Conservation (phyloP, 1,284 basidiomycete genomes). For the Puccinia polysora region DNA sequence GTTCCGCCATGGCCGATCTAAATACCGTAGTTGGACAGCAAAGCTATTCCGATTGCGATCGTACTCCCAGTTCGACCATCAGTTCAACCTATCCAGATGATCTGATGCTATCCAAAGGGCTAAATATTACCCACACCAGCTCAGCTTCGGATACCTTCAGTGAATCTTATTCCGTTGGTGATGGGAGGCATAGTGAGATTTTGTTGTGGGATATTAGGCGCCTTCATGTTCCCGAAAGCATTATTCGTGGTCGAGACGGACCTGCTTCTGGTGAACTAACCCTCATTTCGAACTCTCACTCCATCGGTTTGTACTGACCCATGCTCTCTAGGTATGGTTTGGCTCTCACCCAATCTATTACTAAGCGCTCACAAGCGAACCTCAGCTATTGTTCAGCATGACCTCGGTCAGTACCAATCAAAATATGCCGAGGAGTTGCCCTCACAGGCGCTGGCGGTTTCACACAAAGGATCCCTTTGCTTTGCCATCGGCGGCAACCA, state of each 20-base stretch:
- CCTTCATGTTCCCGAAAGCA: slow-evolving; percentile 24
- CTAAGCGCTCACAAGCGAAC: slow-evolving; percentile 29
- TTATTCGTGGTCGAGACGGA: slow-evolving; percentile 32
- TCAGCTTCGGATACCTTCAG: slow-evolving; percentile 7
- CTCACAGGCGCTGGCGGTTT: slow-evolving; percentile 24
- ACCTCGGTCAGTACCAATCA: slow-evolving; percentile 15
- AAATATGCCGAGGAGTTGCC: slow-evolving; percentile 34
- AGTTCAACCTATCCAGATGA: slow-evolving; percentile 20
- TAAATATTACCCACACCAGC: not conserved
- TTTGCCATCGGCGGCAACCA: slow-evolving; percentile 18
- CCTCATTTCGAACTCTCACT: not conserved
- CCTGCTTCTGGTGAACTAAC: slow-evolving; percentile 24
- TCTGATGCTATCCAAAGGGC: not conserved
- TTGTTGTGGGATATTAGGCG: slow-evolving; percentile 39
- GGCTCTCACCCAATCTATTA: slow-evolving; percentile 25
- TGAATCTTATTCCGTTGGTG: slow-evolving; percentile 8
- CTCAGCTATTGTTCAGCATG: slow-evolving; percentile 34
- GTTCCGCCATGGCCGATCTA: slow-evolving; percentile 36
- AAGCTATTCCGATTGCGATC: slow-evolving; percentile 19
- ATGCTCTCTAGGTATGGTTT: slow-evolving; percentile 16
- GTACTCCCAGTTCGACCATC: slow-evolving; percentile 14
- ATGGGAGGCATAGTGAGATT: slow-evolving; percentile 31
- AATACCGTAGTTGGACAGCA: slow-evolving; percentile 25
- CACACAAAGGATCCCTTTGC: slow-evolving; percentile 15
- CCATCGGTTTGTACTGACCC: not conserved